Evolutionary conservation across 495 filamentous ascomycete species (phyloP).

Genomic region (Barbatosphaeria neglecta): DNA sequence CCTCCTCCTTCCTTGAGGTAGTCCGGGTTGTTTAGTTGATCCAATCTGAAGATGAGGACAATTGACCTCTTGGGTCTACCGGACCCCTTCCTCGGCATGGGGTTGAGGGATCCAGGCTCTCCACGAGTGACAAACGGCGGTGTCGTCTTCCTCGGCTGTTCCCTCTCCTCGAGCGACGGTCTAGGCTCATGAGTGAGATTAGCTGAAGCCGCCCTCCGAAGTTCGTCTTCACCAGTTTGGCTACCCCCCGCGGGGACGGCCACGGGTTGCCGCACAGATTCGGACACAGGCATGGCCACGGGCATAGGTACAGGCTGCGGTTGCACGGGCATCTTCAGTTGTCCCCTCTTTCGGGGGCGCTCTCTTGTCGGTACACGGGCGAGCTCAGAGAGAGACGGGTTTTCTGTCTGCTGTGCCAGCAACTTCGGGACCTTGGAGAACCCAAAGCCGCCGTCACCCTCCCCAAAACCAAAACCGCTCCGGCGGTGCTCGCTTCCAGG

Average conservation of each 20-base stretch:
- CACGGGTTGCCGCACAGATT: too few species aligned
- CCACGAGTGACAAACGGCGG: slow-evolving; percentile 8
- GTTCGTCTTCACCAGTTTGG: background rate
- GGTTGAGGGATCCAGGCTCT: slow-evolving; percentile 11
- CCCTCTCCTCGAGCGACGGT: too few species aligned
- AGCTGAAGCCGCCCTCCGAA: too few species aligned
- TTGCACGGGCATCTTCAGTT: background rate
- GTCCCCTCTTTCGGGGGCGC: background rate
- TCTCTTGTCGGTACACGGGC: background rate
- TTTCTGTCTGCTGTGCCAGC: background rate
- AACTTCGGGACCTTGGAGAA: background rate
- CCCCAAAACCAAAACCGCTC: background rate
- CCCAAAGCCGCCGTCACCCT: background rate
- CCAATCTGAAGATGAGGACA: slow-evolving; percentile 20
- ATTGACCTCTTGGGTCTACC: slow-evolving; percentile 15
- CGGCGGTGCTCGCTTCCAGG: background rate
- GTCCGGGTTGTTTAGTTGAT: slow-evolving; percentile 15
- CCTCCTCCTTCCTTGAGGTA: slow-evolving; percentile 3
- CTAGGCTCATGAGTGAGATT: too few species aligned
- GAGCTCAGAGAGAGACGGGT: background rate
- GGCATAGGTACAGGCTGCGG: background rate
- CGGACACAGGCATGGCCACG: too few species aligned
- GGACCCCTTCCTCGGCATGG: background rate
- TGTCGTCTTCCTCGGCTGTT: background rate
- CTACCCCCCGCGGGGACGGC: background rate